These are phyloP conservation scores for Arctostaphylos glauca DNA, from an alignment of 148 eudicot genomes.

Conservation along the genomic window DNA sequence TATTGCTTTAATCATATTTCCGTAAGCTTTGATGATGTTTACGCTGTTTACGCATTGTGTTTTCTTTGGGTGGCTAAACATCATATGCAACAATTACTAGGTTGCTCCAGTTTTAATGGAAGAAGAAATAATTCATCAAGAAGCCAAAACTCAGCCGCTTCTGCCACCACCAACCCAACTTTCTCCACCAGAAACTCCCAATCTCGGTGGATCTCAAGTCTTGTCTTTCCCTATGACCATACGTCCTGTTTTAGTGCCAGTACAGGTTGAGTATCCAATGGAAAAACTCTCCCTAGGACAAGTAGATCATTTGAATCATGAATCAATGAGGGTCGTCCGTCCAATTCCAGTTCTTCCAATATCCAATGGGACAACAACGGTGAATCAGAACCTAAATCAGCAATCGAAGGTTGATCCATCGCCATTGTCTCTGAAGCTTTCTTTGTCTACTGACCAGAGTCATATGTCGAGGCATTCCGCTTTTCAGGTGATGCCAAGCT, in stretches of 20 bases:
- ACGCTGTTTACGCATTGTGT: neutral
- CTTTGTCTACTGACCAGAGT: slow-evolving; percentile 42
- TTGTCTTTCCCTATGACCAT: slow-evolving; percentile 26
- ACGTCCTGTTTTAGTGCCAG: slow-evolving; percentile 22
- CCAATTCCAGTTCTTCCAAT: slow-evolving; percentile 28
- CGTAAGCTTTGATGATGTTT: neutral
- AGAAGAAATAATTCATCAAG: slow-evolving; percentile 28
- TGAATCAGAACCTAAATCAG: slow-evolving; percentile 34
- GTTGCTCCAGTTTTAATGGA: slow-evolving; percentile 35
- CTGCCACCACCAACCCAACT: slow-evolving; percentile 16
- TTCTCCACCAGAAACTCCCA: slow-evolving; percentile 17
- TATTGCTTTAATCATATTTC: neutral
- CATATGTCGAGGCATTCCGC: slow-evolving; percentile 32
- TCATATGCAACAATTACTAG: slow-evolving; percentile 24
- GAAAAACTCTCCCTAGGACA: slow-evolving; percentile 10
- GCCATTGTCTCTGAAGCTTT: slow-evolving; percentile 50
- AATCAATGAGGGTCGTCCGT: slow-evolving; percentile 16
- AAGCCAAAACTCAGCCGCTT: slow-evolving; percentile 19
- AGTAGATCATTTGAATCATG: slow-evolving; percentile 15
- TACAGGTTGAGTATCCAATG: slow-evolving; percentile 27
- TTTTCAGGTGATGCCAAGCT: slow-evolving; percentile 31
- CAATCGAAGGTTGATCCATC: slow-evolving; percentile 25
- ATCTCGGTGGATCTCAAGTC: slow-evolving; percentile 22
- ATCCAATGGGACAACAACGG: slow-evolving; percentile 23
- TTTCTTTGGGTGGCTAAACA: neutral